Base-by-base conservation (phyloP, 2,329 filamentous ascomycete genomes). In the Diaporthe caulivora region DNA sequence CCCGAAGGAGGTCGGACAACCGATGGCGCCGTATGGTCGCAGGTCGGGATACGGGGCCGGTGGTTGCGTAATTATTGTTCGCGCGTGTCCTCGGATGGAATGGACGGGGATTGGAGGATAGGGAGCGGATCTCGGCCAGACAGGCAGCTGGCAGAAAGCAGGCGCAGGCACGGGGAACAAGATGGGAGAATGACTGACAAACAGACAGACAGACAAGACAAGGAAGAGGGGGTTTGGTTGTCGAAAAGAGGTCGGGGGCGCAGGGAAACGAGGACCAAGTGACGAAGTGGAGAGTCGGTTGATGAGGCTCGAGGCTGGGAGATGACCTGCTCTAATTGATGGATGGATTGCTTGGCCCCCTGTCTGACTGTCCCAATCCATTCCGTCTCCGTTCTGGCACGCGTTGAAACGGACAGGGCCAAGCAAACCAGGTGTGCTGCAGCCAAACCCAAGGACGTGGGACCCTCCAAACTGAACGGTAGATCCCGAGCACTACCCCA, bases 241-340 rank as follows among this genome's bases (percentile, higher is more conserved):
- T 62, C 31, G 58, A 71, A 34, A 62, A n/a, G 17, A 31, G 58
- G 58, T 29, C 31, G 53, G 44, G 42, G 31, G 55, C 49, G 55
- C 55, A 42, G 58, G 69, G 69, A 24, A 54, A 62, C 69, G 51
- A 18, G 55, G 21, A 53, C 57, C 44, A 49, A 71, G 55, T 40
- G 44, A 53, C 62, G n/a, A 29, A 67, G 62, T 67, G 62, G 62
- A 71, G 55, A 53, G 26, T 18, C 44, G 34, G 69, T 54, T 53
- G 69, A 71, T 62, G 69, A 71, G 44, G 31, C 47, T 54, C 53
- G 55, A 62, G 69, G 69, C 69, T 71, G 69, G 69, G 69, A 71
- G 69, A 71, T 71, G 57, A 60, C 57, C 55, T 70, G 62, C 62
- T 67, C 62, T 67, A 67, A 53, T 53, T 53, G 62, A 53, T 53